Base-by-base conservation (phyloP, 2,329 filamentous ascomycete genomes). In the Epichloe typhina region DNA sequence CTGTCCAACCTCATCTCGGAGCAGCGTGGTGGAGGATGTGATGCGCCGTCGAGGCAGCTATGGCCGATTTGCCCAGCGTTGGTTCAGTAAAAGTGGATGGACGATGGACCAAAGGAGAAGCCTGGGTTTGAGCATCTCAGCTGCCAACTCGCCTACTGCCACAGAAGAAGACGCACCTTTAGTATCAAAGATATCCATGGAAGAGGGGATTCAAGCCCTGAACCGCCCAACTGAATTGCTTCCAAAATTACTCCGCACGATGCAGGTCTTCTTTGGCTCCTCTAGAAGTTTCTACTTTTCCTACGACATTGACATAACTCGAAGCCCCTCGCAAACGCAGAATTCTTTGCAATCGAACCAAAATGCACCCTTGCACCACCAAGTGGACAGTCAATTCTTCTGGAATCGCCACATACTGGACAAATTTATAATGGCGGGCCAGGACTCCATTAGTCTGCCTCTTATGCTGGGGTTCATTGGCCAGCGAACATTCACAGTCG, bases 381-480 rank as follows among this genome's bases (percentile, higher is more conserved):
- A 79, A 52, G 88, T 84, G 21, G 88, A 96, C 64, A 77, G 80
- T 35, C 67, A 82, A 62, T 97, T 84, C 66, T 97, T 96, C 65
- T 98, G 93, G 91, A 98, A 98, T 61, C 76, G 76, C 26, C 75
- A 88, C 61, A 75, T 96, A 13, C 70, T 87, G 26, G 69, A 76
- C 31, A 83, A 86, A 0, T 89, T 98, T 54, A 77, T 88, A 46
- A 77, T 86, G 17, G 75, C 77, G n/a, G 82, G 85, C 0, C 79
- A 87, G 21, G 79, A 88, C 58, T 71, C 73, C 0, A 76, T 95
- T 50, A 75, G 85, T 1, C 69, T 97, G 21, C 93, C 93, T 2
- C 59, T 98, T 3, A 86, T 98, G 68, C 93, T 97, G 67, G 93
- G 93, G 0, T 98, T 97, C 58, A 80, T 98, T 19, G 91, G 91